phyloP scores from a whole-genome alignment of 2,329 filamentous ascomycete genomes.

The Trichoderma sp. region DNA sequence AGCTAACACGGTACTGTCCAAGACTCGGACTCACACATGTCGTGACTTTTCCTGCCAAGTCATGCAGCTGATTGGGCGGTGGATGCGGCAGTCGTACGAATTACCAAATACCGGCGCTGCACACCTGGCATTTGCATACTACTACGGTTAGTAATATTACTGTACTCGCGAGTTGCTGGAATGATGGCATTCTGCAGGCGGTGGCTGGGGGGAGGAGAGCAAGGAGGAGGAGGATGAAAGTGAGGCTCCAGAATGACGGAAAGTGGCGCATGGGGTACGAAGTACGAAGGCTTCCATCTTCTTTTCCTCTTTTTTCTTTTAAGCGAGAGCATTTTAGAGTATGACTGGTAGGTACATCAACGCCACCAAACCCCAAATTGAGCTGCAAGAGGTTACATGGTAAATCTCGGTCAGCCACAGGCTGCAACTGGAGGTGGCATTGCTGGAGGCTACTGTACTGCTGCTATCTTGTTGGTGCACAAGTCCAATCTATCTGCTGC shows the following conservation, averaged over 20 bases:
- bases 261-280: background rate
- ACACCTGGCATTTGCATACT: too few species aligned
- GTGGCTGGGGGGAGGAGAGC: constrained; percentile 6
- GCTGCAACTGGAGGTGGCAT: constrained; percentile 1
- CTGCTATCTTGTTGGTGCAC: background rate
- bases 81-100: background rate
- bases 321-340: too few species aligned
- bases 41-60: background rate
- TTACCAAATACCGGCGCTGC: background rate
- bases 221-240: background rate
- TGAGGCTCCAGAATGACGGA: background rate
- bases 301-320: too few species aligned
- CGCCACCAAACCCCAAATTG: too few species aligned
- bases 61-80: background rate
- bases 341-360: too few species aligned
- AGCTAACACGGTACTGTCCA: background rate
- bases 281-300: background rate
- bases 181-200: constrained; percentile 10
- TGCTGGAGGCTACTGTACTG: background rate
- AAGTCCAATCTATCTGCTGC: constrained; percentile 7
- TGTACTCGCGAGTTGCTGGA: background rate
- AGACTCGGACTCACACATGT: background rate
- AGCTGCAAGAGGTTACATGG: background rate
- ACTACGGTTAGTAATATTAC: too few species aligned
- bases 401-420: constrained; percentile 1